Evolutionary conservation across 2,329 filamentous ascomycete species (phyloP).

Genomic region (Scorias spongiosa): DNA sequence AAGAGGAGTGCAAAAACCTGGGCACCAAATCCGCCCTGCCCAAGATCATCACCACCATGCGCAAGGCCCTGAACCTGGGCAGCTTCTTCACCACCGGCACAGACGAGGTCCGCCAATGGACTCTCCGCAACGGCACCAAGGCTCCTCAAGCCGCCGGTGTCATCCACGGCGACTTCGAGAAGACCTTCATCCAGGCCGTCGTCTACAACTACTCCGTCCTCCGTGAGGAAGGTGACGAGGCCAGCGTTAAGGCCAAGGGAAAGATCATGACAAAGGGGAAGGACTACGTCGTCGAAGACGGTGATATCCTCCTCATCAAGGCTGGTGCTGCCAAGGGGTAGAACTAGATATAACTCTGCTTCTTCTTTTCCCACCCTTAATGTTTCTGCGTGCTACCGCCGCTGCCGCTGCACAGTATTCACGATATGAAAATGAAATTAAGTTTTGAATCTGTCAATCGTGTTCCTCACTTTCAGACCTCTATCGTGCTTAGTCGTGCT

Average conservation of each 20-base stretch:
- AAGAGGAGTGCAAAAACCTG: constrained; percentile 77
- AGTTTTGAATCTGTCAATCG: too few relatives aligned
- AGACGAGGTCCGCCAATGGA: constrained; percentile 98
- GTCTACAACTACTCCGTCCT: constrained; percentile 79
- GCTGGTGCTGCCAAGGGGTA: constrained; percentile 58
- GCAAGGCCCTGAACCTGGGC: constrained; percentile 73
- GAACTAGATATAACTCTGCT: neutral
- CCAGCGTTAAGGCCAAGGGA: constrained; percentile 77
- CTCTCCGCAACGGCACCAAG: constrained; percentile 87
- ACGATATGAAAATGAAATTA: too few relatives aligned
- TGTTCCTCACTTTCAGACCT: too few relatives aligned
- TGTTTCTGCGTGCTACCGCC: too few relatives aligned
- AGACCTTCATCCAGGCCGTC: constrained; percentile 95
- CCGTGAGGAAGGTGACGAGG: constrained; percentile 79
- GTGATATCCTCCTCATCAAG: constrained; percentile 77
- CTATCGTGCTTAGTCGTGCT: too few relatives aligned
- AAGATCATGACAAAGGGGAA: constrained; percentile 99
- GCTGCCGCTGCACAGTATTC: too few relatives aligned
- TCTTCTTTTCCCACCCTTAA: too few relatives aligned
- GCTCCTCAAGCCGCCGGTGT: constrained; percentile 96
- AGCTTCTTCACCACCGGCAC: constrained; percentile 95
- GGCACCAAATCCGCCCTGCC: constrained; percentile 78
- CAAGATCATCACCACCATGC: constrained; percentile 87
- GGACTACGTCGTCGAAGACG: constrained; percentile 81
- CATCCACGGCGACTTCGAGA: constrained; percentile 96